Conservation (phyloP, 169 alveolate genomes). For the Cryptosporidium parvum region DNA sequence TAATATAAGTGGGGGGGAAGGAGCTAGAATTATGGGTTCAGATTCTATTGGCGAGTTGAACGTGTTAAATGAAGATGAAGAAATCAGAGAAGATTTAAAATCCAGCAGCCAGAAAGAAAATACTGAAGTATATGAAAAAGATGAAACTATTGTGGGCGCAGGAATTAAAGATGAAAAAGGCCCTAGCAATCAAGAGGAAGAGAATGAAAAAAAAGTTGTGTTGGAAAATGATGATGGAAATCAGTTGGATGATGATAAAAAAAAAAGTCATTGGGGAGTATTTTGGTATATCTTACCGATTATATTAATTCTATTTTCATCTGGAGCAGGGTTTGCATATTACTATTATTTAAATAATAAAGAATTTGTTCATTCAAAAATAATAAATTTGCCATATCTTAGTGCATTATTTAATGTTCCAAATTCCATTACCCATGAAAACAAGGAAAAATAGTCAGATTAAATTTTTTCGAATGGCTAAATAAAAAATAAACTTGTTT, state of each 20-base stretch:
- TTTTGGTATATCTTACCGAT: conserved; percentile 60
- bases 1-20: conserved; percentile 62
- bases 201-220: neutral
- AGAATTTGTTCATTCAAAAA: conserved; percentile 47
- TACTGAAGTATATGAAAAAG: neutral
- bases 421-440: neutral
- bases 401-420: neutral
- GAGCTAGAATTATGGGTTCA: conserved; percentile 74
- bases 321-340: conserved; percentile 46
- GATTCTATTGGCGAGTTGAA: conserved; percentile 63
- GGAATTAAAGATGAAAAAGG: neutral
- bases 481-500: neutral
- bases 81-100: conserved; percentile 4
- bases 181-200: neutral
- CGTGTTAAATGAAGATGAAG: conserved; percentile 13
- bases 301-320: conserved; percentile 23
- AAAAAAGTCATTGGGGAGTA: conserved; percentile 37
- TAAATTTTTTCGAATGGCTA: neutral
- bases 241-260: neutral
- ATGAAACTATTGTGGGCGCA: neutral
- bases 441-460: neutral
- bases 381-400: conserved; percentile 20
- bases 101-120: conserved; percentile 1
- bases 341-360: conserved; percentile 59
- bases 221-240: neutral